phyloP scores from a whole-genome alignment of 768 basidiomycete species.

The Lactarius indigo region DNA sequence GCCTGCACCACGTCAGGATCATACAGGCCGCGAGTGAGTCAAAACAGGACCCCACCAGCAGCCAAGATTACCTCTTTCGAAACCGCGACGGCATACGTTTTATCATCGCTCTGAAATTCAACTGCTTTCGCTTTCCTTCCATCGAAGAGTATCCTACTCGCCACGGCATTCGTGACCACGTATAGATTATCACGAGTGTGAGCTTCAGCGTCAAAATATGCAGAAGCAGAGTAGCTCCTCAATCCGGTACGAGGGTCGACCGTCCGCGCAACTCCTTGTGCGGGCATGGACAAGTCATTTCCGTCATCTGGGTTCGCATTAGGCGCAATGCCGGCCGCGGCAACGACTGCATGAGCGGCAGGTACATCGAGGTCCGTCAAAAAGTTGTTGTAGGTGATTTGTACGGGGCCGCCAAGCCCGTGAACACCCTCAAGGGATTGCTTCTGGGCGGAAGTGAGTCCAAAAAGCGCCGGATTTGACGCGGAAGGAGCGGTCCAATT shows the following conservation, averaged over 20 bases:
- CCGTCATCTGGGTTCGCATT: constrained; percentile 24
- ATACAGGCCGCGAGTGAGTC: background rate
- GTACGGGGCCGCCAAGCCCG: constrained; percentile 12
- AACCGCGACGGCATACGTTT: constrained; percentile 15
- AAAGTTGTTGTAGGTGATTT: constrained; percentile 24
- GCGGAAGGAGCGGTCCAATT: constrained; percentile 18
- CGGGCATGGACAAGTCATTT: constrained; percentile 21
- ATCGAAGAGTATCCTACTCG: constrained; percentile 15
- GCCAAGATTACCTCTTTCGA: constrained; percentile 20
- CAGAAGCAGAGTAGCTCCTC: constrained; percentile 21
- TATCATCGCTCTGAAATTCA: constrained; percentile 19
- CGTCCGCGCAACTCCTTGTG: constrained; percentile 22
- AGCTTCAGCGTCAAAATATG: constrained; percentile 18
- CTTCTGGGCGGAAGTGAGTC: constrained; percentile 10
- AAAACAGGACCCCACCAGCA: constrained; percentile 10
- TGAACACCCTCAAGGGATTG: constrained; percentile 10
- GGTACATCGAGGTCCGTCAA: constrained; percentile 22
- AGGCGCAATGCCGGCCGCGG: constrained; percentile 12
- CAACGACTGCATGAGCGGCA: constrained; percentile 20
- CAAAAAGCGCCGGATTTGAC: constrained; percentile 16
- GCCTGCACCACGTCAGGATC: constrained; percentile 10
- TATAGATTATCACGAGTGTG: constrained; percentile 14
- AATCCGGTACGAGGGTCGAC: constrained; percentile 16
- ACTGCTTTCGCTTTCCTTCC: constrained; percentile 18
- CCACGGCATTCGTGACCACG: constrained; percentile 20